phyloP scores from a whole-genome alignment of 1,139 yeast species.

The Candida albicans region DNA sequence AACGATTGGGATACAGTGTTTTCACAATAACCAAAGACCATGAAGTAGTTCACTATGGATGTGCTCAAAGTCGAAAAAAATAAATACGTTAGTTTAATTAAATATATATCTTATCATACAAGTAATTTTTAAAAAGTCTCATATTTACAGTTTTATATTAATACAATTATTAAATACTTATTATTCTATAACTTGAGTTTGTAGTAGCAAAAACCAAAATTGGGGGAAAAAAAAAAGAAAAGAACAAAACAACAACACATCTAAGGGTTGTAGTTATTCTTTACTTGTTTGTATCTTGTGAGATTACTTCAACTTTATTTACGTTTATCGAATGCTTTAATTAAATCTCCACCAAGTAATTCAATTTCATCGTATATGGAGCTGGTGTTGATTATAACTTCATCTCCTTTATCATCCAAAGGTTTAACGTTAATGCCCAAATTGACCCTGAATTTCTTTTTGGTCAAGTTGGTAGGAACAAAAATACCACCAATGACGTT shows the following conservation, averaged over 20 bases:
- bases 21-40: constrained; percentile 52
- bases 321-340: constrained; percentile 29
- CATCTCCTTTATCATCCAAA: constrained; percentile 43
- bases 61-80: constrained; percentile 24
- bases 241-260: neutral
- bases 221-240: neutral
- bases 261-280: neutral
- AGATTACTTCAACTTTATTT: constrained; percentile 1
- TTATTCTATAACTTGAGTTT: neutral
- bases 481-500: constrained; percentile 78
- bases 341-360: constrained; percentile 72
- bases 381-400: constrained; percentile 70
- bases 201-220: neutral
- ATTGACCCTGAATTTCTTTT: constrained; percentile 74
- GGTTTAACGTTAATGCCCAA: constrained; percentile 77
- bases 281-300: neutral
- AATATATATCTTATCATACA: too few species aligned
- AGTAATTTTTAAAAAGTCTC: too few species aligned
- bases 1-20: constrained; percentile 62
- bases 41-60: constrained; percentile 71
- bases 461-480: constrained; percentile 59
- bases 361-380: constrained; percentile 73
- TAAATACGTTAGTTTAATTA: neutral
- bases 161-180: constrained; percentile 4
- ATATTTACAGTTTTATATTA: constrained; percentile 4